These are phyloP conservation scores for Leccinum disarticulatum DNA, from an alignment of 768 basidiomycete species.

Conservation along the genomic window DNA sequence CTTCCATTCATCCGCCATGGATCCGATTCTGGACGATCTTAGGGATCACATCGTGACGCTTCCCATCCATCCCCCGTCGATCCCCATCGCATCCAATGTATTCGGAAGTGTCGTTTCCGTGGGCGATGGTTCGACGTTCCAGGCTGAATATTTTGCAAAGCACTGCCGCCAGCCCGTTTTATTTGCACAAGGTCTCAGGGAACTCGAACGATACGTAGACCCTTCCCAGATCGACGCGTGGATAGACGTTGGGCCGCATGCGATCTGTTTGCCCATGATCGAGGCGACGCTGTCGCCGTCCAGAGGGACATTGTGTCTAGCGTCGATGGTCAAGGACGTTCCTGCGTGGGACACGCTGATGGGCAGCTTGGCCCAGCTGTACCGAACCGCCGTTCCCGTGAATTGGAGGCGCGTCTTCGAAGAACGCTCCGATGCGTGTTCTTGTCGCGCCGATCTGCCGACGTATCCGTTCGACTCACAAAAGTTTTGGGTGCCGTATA, in stretches of 20 bases:
- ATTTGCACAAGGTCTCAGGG: slow-evolving; percentile 51
- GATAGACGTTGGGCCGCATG: slow-evolving; percentile 70
- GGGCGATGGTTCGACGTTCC: slow-evolving; percentile 50
- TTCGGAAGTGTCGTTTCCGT: slow-evolving; percentile 51
- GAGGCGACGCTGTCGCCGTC: slow-evolving; percentile 31
- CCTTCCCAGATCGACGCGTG: slow-evolving; percentile 42
- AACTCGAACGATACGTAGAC: slow-evolving; percentile 33
- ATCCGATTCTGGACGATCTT: slow-evolving; percentile 52
- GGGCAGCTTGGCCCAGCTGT: slow-evolving; percentile 48
- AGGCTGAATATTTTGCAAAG: slow-evolving; percentile 51
- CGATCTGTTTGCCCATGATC: slow-evolving; percentile 57
- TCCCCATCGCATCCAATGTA: slow-evolving; percentile 66
- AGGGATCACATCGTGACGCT: slow-evolving; percentile 37
- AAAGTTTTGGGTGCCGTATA: slow-evolving; percentile 57
- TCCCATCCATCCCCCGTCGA: slow-evolving; percentile 44
- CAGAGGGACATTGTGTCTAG: slow-evolving; percentile 41
- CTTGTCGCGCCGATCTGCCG: slow-evolving; percentile 53
- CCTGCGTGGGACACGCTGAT: slow-evolving; percentile 47
- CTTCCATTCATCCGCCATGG: slow-evolving; percentile 69
- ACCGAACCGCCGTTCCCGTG: slow-evolving; percentile 40
- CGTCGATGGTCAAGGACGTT: slow-evolving; percentile 48
- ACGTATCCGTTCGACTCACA: slow-evolving; percentile 59
- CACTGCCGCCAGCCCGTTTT: slow-evolving; percentile 59
- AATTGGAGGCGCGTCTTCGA: slow-evolving; percentile 57
- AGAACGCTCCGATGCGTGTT: slow-evolving; percentile 35